Evolutionary conservation across 2,329 filamentous ascomycete genomes (phyloP), one percentile per base, ranked within the genome.

Genomic region (Colletotrichum echinochloae): DNA sequence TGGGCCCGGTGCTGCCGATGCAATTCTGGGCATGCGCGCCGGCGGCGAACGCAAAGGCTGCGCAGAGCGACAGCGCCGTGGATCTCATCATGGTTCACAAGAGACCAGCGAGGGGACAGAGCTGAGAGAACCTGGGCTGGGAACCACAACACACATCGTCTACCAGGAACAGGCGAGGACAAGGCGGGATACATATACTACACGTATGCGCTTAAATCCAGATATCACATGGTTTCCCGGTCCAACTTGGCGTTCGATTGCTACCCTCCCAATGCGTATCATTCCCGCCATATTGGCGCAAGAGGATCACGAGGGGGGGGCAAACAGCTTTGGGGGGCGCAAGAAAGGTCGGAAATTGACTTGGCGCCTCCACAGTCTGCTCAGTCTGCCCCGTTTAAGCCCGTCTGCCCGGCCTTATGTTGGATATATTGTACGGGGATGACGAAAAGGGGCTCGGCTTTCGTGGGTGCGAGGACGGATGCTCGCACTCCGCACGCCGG

Each of bases 1-100:
- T 60, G 49, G 65, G 51, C 18, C 70, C 65, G 4, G 70, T 46
- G 59, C 61, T 70, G 35, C 69, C 69, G 4, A 69, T 68, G 65
- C 69, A 71, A 7, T 26, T 56, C 12, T 70, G 69, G 26, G 65
- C 55, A 51, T 56, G 57, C 65, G 56, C 69, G 55, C 59, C 69
- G 65, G 60, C 69, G 55, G 60, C 65, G 44, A 71, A 71, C 60
- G 60, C 65, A 35, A 70, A 48, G 37, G 60, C 44, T 18, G 57
- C 51, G 33, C 51, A 52, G 20, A 70, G 64, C 7, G 64, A 67
- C 18, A 67, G 51, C 57, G 63, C 56, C 57, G 51, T 67, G 23
- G 51, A 70, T 33, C 52, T 70, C 51, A 57, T 37, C 67, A 70
- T 70, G 37, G 46, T 59, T 55, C 30, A 59, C 64, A 37, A 20